Evolutionary conservation across 179 eudicot species (phyloP).

Genomic region (Vitellaria paradoxa): DNA sequence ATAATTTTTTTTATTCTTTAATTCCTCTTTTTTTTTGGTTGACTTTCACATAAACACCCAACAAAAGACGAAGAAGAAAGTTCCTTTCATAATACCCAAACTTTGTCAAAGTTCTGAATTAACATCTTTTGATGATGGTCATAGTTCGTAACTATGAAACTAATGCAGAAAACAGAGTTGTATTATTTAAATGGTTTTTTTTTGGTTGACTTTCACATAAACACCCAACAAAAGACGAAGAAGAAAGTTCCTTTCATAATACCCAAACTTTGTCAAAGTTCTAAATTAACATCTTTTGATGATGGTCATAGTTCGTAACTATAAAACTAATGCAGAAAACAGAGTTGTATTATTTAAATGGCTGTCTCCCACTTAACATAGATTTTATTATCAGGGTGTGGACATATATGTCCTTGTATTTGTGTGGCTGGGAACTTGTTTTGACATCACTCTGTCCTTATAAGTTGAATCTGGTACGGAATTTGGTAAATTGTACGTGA

Average conservation of each 20-base stretch:
- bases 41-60: constrained; percentile 25
- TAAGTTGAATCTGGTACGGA: not conserved
- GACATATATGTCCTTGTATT: not conserved
- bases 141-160: constrained; percentile 15
- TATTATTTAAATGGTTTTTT: constrained; percentile 6
- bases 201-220: constrained; percentile 27
- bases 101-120: constrained; percentile 20
- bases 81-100: constrained; percentile 8
- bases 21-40: constrained; percentile 14
- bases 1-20: too few species aligned
- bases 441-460: constrained; percentile 9
- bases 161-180: not conserved
- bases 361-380: not conserved
- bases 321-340: not conserved
- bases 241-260: not conserved
- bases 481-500: too few species aligned
- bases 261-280: constrained; percentile 23
- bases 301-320: constrained; percentile 14
- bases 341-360: not conserved
- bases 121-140: not conserved
- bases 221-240: constrained; percentile 11
- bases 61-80: constrained; percentile 6
- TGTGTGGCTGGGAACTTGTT: not conserved
- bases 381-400: not conserved
- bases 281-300: constrained; percentile 9